Base-by-base conservation (phyloP, 2,329 filamentous ascomycete genomes). In the Lecanicillium sp. region DNA sequence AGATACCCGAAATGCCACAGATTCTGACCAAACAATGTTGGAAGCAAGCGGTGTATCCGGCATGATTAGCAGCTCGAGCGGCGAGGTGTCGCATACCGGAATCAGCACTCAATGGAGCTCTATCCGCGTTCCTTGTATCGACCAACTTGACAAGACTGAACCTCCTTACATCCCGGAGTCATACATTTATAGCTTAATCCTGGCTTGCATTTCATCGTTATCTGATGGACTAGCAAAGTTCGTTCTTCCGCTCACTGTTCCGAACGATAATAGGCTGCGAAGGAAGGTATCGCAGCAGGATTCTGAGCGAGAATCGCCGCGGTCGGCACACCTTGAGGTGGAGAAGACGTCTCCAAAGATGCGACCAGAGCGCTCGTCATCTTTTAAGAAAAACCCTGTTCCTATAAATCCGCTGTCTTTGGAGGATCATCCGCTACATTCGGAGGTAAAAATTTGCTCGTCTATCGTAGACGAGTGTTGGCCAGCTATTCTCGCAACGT, bases 161-260 rank as follows among this genome's bases (percentile, higher is more conserved):
- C 75, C 90, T 1, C 88, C 90, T 4, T 51, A 68, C 1, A 75
- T 94, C 16, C 92, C 92, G 0, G 90, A 95, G 44, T 95, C 92
- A 0, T 98, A 98, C 52, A 74, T 95, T 7, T 96, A 95, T 61
- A 87, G 84, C 45, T 68, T 98, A 34, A 85, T 90, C 2, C 64
- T 98, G 30, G 83, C 85, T 3, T 96, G 90, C 53, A 83, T 98
- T 43, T 90, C 85, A 32, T 87, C 81, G 2, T 75, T 98, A 35
- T 94, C 90, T 1, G 92, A 98, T 53, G 88, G 86, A 3, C 68
- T 98, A 14, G 92, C 90, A 20, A 95, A 90, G 56, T 94, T 95
- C 48, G 83, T 96, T 33, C 71, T 98, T 12, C 92, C 92, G 1
- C 65, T 98, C 28, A 95, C 92, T 0, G 85, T 95, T 1, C 83